phyloP scores from a whole-genome alignment of 2,329 filamentous ascomycete species.

The Reticulascus tulasneorum region DNA sequence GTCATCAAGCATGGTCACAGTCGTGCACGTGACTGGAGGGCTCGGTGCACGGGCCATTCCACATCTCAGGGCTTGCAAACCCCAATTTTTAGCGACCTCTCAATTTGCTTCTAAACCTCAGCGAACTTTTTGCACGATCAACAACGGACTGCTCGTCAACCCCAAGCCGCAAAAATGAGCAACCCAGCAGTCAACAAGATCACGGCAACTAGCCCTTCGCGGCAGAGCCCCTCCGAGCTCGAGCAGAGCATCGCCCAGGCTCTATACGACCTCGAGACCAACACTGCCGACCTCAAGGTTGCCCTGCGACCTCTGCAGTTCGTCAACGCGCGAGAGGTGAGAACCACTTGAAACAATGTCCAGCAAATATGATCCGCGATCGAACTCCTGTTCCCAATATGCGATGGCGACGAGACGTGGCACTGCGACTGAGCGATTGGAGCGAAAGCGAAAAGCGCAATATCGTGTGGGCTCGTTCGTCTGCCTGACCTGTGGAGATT shows the following conservation, averaged over 20 bases:
- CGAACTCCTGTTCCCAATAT: conserved; percentile 42
- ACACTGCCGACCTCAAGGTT: conserved; percentile 96
- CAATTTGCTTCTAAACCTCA: conserved; percentile 1
- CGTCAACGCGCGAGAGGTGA: conserved; percentile 98
- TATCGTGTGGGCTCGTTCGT: background rate
- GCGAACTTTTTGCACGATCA: conserved; percentile 13
- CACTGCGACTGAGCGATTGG: too few relatives aligned
- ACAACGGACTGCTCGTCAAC: conserved; percentile 18
- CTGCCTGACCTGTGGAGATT: conserved; percentile 17
- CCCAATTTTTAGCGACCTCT: conserved; percentile 15
- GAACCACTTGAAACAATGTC: conserved; percentile 43
- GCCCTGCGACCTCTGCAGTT: conserved; percentile 97
- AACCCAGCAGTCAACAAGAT: conserved; percentile 91
- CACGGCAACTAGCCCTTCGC: conserved; percentile 92
- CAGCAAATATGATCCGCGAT: conserved; percentile 17
- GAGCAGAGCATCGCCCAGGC: conserved; percentile 96
- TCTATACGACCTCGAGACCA: conserved; percentile 98
- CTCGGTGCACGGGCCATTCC: too few relatives aligned
- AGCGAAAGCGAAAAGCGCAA: too few relatives aligned
- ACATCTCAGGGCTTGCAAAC: conserved; percentile 18
- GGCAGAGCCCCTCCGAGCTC: conserved; percentile 93
- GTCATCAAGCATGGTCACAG: too few relatives aligned
- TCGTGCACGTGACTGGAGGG: too few relatives aligned
- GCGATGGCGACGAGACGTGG: conserved; percentile 6
- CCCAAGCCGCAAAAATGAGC: conserved; percentile 53